A percentile compares a stretch with the other conserved stretches of the same genome.
Evolutionary conservation across 768 basidiomycete genomes (phyloP).

Genomic region (Dendrothele bispora): DNA sequence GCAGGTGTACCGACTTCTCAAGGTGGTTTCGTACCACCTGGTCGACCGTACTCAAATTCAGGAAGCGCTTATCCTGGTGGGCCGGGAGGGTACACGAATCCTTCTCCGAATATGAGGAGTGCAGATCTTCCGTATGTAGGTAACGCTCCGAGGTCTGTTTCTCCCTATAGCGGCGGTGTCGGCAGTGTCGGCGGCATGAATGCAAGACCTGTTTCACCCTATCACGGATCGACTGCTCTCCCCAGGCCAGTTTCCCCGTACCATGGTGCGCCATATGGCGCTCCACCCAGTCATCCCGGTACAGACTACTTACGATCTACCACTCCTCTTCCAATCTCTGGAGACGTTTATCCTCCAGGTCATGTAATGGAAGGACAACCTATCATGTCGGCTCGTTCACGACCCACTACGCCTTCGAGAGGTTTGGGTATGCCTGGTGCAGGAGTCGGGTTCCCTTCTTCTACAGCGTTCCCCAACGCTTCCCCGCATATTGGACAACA

Average conservation of each 20-base stretch:
- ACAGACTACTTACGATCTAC: slow-evolving; percentile 24
- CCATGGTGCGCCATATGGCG: slow-evolving; percentile 1
- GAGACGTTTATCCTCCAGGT: slow-evolving; percentile 52
- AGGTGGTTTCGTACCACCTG: slow-evolving; percentile 2
- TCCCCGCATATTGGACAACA: neutral
- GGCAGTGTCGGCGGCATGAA: too few relatives aligned
- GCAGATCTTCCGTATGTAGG: slow-evolving; percentile 39
- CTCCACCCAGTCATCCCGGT: slow-evolving; percentile 3
- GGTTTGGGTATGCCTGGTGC: slow-evolving; percentile 18
- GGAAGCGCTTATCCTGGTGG: slow-evolving; percentile 16
- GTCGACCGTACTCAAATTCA: too few relatives aligned
- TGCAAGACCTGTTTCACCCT: slow-evolving; percentile 44
- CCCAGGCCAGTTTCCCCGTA: slow-evolving; percentile 6
- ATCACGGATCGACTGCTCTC: slow-evolving; percentile 31
- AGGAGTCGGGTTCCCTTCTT: neutral
- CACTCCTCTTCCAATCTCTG: slow-evolving; percentile 11
- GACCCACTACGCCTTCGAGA: slow-evolving; percentile 40
- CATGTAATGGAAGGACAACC: slow-evolving; percentile 59
- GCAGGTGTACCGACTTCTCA: slow-evolving; percentile 15
- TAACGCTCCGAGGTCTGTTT: slow-evolving; percentile 16
- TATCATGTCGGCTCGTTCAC: slow-evolving; percentile 27
- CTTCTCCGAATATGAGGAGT: slow-evolving; percentile 52
- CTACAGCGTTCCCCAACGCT: neutral
- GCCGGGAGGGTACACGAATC: slow-evolving; percentile 25
- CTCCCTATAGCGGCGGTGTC: slow-evolving; percentile 34